Evolutionary conservation across 345 rosid genomes (phyloP), one percentile per base, ranked within the genome.

Genomic region (Linum trigynum): DNA sequence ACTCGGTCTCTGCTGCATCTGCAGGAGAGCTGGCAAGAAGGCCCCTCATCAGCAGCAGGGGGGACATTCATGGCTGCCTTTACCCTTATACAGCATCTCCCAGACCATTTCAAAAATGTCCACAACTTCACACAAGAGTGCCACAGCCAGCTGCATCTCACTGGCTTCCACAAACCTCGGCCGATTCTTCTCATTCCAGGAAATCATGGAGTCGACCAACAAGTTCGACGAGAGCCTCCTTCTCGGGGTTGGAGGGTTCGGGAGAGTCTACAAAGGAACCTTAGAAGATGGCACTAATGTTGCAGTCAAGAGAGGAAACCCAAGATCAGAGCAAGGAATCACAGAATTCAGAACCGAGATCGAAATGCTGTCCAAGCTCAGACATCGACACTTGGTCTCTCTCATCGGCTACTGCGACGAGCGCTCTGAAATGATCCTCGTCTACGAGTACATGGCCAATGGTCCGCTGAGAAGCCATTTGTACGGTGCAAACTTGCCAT

Each of bases 241-340:
- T 62, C 97, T 95, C 11, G 99, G 99, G 50, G 96, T 95, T 48
- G 99, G 99, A 37, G 99, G 99, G 14, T 95, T 95, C 41, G 99
- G 99, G 6, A 81, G 96, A 65, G 99, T 95, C 45, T 95, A 88
- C 74, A 83, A 85, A 58, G 99, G 97, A 58, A 91, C 88, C 38
- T 79, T 95, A 37, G 99, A 95, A 65, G 97, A 89, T 42, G 95
- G 95, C 9, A 88, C 90, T 35, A 82, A 79, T 65, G 86, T 95
- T 2, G 99, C 99, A 8, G 97, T 95, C 55, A 95, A 95, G 76
- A 77, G 99, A 85, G 99, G 99, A 35, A 95, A 95, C 70, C 96
- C 99, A n/a, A 79, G 96, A 77, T 95, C 99, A 0, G 99, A 95
- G 58, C 99, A 95, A 81, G 99, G 99, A 59, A 85, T 91, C 68